phyloP scores from a whole-genome alignment of 1,284 basidiomycete genomes.

The Trichosporon faecale region DNA sequence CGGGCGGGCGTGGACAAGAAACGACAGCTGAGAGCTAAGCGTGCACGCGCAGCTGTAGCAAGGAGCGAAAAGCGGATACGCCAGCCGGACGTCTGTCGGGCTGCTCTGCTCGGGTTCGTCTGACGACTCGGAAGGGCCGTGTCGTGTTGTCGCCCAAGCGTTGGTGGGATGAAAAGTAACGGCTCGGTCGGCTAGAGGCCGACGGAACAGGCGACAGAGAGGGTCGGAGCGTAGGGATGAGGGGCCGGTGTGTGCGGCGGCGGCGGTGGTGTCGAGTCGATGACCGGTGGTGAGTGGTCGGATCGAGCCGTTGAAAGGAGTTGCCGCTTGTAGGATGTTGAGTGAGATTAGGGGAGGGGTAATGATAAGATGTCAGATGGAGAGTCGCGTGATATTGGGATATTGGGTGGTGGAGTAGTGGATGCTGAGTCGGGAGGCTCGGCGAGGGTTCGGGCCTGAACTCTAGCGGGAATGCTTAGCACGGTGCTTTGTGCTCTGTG shows the following conservation, averaged over 20 bases:
- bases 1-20: background rate
- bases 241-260: background rate
- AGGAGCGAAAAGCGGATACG: background rate
- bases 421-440: too few species aligned
- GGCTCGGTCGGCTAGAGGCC: too few species aligned
- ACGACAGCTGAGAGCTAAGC: background rate
- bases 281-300: background rate
- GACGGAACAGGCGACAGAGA: too few species aligned
- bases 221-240: background rate
- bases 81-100: too few species aligned
- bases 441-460: too few species aligned
- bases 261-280: background rate
- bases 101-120: too few species aligned
- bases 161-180: too few species aligned
- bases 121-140: too few species aligned
- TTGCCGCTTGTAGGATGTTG: too few species aligned
- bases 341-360: background rate
- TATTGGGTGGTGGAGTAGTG: background rate
- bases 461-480: background rate
- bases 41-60: background rate
- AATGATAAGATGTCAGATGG: background rate
- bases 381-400: slow-evolving; percentile 3
- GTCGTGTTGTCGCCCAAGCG: too few species aligned
- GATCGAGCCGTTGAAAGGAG: too few species aligned
- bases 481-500: background rate